phyloP scores from a whole-genome alignment of 495 filamentous ascomycete genomes.

The Hypomontagnella monticulosa region DNA sequence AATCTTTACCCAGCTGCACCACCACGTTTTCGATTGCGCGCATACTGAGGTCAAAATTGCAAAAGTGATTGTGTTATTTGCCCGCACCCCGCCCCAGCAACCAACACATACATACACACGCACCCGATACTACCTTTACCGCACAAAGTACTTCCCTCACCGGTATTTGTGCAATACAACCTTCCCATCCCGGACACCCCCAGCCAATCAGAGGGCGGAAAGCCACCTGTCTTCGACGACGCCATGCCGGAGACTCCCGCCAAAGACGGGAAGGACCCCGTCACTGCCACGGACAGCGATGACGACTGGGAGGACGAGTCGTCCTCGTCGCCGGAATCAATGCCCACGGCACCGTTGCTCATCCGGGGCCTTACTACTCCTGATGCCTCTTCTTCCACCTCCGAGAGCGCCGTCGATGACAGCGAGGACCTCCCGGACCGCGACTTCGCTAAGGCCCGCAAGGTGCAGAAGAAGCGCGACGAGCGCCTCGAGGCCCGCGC shows the following conservation, averaged over 20 bases:
- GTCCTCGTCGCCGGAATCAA: too few species aligned
- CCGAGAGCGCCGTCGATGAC: slow-evolving; percentile 38
- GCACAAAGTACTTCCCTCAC: neutral
- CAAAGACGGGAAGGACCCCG: neutral
- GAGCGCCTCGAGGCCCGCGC: neutral
- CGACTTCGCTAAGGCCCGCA: slow-evolving; percentile 22
- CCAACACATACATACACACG: neutral
- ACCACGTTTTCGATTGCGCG: too few species aligned
- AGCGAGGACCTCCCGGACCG: slow-evolving; percentile 34
- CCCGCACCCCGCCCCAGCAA: slow-evolving; percentile 21
- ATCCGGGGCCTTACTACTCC: neutral
- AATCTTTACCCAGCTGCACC: too few species aligned
- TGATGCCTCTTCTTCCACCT: neutral
- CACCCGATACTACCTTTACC: slow-evolving; percentile 22
- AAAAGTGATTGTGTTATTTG: neutral
- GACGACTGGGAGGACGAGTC: too few species aligned
- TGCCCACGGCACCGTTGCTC: neutral
- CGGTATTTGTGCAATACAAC: neutral
- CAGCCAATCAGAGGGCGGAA: slow-evolving; percentile 16
- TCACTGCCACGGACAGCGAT: too few species aligned
- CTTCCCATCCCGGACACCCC: neutral
- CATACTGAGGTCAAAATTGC: neutral
- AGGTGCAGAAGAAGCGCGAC: slow-evolving; percentile 13
- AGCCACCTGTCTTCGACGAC: neutral
- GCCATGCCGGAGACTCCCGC: slow-evolving; percentile 21